Percentiles rank a stretch among this genome's conserved stretches.
These are phyloP conservation scores for Cylindrodendrum hubeiense DNA, from an alignment of 2,329 filamentous ascomycete genomes.

Conservation along the genomic window DNA sequence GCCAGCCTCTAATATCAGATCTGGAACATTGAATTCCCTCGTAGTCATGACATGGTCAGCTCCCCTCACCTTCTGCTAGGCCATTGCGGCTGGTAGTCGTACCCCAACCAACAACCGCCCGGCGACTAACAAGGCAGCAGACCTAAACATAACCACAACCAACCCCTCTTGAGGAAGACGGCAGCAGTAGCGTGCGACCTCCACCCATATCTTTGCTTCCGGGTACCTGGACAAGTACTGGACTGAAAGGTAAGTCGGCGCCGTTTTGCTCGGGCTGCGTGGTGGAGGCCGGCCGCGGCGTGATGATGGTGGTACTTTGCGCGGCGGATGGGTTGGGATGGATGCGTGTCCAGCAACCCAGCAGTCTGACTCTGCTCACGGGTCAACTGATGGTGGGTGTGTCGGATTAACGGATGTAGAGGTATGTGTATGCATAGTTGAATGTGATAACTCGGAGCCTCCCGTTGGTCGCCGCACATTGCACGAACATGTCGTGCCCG, in stretches of 20 bases:
- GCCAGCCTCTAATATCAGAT: not conserved
- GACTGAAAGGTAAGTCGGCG: not conserved
- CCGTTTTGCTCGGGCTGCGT: not conserved
- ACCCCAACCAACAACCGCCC: not conserved
- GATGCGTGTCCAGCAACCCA: not conserved
- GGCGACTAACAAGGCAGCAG: not conserved
- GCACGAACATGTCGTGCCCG: slow-evolving; percentile 8
- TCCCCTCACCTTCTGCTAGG: not conserved
- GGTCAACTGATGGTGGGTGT: slow-evolving; percentile 12
- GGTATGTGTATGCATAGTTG: not conserved
- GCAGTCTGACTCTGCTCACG: slow-evolving; percentile 2
- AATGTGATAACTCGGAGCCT: slow-evolving; percentile 8
- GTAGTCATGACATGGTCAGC: not conserved
- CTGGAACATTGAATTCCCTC: not conserved
- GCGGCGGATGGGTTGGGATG: not conserved
- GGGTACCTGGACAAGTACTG: not conserved
- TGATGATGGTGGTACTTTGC: not conserved
- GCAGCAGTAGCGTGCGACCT: not conserved
- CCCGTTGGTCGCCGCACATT: slow-evolving; percentile 5
- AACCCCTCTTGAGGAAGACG: not conserved
- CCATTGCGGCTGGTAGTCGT: not conserved
- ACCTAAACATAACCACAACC: slow-evolving; percentile 1
- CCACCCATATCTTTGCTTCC: not conserved
- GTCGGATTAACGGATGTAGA: slow-evolving; percentile 12
- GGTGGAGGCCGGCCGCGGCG: not conserved